Conservation (phyloP, 106 monocot species). For the Ottelia alismoides region DNA sequence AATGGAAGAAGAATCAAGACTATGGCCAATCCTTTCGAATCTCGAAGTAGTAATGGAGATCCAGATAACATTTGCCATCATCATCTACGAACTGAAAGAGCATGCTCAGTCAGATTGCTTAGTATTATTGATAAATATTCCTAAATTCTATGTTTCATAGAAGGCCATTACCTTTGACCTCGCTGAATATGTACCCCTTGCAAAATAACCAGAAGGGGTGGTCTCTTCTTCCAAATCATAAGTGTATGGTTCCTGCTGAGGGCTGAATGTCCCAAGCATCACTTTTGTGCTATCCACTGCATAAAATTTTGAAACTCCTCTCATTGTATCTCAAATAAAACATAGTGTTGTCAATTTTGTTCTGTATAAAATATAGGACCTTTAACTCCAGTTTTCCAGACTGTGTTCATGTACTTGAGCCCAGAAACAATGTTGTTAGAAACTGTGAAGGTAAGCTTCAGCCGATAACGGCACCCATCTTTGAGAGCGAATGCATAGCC, state of each 20-base stretch:
- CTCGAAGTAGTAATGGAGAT: conserved; percentile 19
- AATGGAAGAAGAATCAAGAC: no score
- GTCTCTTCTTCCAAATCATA: conserved; percentile 81
- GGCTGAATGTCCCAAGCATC: conserved; percentile 91
- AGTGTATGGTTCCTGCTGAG: conserved; percentile 63
- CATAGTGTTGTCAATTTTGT: neutral
- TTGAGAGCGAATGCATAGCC: conserved; percentile 68
- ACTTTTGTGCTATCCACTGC: conserved; percentile 73
- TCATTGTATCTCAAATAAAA: no score
- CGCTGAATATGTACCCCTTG: conserved; percentile 71
- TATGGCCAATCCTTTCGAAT: conserved; percentile 19
- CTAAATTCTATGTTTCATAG: no score
- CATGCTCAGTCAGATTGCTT: no score
- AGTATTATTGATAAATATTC: no score
- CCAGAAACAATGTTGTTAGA: conserved; percentile 81
- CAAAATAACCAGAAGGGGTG: conserved; percentile 79
- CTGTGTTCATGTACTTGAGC: conserved; percentile 70
- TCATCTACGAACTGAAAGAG: conserved; percentile 18
- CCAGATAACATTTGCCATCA: conserved; percentile 21
- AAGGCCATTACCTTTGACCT: conserved; percentile 80
- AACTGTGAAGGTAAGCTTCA: conserved; percentile 60
- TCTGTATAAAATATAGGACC: conserved; percentile 18
- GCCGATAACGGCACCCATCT: conserved; percentile 66
- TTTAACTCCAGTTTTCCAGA: conserved; percentile 85
- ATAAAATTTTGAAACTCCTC: neutral